Evolutionary conservation across 768 basidiomycete species (phyloP).

Genomic region (Trametes meyenii): DNA sequence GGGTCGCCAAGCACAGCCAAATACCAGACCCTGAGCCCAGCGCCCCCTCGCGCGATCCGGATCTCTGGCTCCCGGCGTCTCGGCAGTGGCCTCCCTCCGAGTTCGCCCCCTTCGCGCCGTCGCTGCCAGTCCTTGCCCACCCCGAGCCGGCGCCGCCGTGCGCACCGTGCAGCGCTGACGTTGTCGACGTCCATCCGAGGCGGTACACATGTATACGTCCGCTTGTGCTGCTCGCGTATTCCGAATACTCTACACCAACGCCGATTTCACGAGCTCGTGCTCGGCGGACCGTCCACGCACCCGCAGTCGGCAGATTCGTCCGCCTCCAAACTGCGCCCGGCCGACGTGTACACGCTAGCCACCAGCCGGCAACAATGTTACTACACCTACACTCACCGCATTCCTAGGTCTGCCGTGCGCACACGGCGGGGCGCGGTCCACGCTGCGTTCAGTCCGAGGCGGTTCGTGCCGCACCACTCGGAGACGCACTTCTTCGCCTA

Average conservation of each 20-base stretch:
- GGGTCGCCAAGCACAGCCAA: constrained; percentile 1
- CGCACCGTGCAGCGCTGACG: not conserved
- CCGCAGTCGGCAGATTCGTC: not conserved
- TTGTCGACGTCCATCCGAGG: not conserved
- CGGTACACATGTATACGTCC: not conserved
- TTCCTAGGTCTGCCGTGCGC: not conserved
- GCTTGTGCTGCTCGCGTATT: no score
- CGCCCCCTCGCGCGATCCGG: constrained; percentile 2
- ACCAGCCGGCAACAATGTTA: not conserved
- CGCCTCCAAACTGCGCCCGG: not conserved
- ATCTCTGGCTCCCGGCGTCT: constrained; percentile 2
- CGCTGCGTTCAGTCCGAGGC: constrained; percentile 4
- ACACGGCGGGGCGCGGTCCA: constrained; percentile 1
- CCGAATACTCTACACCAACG: no score
- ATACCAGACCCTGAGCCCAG: constrained; percentile 3
- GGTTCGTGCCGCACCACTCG: constrained; percentile 4
- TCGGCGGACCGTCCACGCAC: not conserved
- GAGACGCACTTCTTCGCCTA: not conserved
- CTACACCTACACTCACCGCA: not conserved
- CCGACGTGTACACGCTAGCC: not conserved
- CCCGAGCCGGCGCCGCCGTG: no score
- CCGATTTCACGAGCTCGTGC: not conserved
- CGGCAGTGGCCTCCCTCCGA: constrained; percentile 14
- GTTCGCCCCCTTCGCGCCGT: no score
- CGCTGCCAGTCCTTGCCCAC: not conserved